Evolutionary conservation across 2,329 filamentous ascomycete species (phyloP), one percentile per base, ranked within the genome.

Genomic region (Penicillium sclerotiorum): DNA sequence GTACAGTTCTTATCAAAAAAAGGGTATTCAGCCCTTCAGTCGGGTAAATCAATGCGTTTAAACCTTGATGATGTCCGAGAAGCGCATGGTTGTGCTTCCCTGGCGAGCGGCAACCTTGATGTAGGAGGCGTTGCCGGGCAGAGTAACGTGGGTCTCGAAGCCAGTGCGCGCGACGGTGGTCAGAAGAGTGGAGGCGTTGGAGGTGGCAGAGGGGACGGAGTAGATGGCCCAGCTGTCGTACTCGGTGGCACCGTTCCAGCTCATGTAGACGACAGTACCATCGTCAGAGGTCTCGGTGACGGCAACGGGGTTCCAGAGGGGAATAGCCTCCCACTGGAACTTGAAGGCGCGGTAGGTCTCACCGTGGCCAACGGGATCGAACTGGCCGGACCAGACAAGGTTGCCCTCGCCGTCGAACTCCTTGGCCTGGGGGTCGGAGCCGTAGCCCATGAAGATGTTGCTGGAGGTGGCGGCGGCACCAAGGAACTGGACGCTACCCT

Each of bases 241-340:
- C 23, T 72, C 69, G 1, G 69, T 72, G 8, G 69, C 70, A 12
- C 70, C 69, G 30, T 69, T 69, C 69, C 70, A 72, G 54, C 70
- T 72, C 63, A 73, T 70, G 50, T 67, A 69, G 5, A 71, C 52
- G 2, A 47, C 49, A n/a, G 27, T 42, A 18, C 13, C 39, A 5
- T 17, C 20, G 11, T 33, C 39, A 9, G 50, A 51, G 7, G 27
- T 40, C 8, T 45, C 33, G 8, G 56, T 45, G 8, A 50, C 41
- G 21, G 50, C 42, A 13, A 56, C 56, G 8, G 61, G 61, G 8
- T 53, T 49, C 53, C 48, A 57, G 39, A 53, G 53, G 4, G 60
- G 61, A 11, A 52, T 54, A 4, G 55, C 61, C 8, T 40, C 44
- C 61, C 61, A 62, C 5, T 52, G 46, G 21, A 39, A 38, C 23